Evolutionary conservation across 305 asterid genomes (phyloP).

Genomic region (Stenogyne calaminthoides): DNA sequence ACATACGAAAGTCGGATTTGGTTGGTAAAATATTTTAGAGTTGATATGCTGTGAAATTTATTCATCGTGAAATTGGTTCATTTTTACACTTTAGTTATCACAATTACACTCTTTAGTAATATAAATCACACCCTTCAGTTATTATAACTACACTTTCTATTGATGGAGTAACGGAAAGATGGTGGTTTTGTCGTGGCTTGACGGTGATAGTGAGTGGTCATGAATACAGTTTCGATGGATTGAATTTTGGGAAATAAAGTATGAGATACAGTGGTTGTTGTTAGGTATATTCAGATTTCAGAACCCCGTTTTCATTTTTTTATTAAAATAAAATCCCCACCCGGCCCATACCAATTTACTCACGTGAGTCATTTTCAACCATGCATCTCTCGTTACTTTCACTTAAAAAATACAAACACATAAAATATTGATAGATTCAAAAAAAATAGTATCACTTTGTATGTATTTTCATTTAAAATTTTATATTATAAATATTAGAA

Average conservation of each 20-base stretch:
- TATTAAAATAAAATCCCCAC: not conserved
- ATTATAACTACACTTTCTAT: too few relatives aligned
- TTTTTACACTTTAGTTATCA: too few relatives aligned
- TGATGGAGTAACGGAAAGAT: not conserved
- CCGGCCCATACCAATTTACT: slow-evolving; percentile 4
- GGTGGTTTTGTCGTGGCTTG: slow-evolving; percentile 23
- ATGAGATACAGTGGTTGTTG: slow-evolving; percentile 5
- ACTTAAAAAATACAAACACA: not conserved
- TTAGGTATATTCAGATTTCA: not conserved
- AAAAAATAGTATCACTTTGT: too few relatives aligned
- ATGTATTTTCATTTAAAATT: too few relatives aligned
- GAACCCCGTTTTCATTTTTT: not conserved
- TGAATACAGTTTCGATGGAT: not conserved
- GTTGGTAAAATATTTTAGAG: too few relatives aligned
- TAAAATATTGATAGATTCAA: too few relatives aligned
- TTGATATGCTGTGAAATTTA: too few relatives aligned
- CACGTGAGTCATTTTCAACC: not conserved
- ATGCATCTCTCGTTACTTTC: not conserved
- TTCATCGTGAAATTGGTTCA: too few relatives aligned
- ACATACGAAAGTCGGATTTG: too few relatives aligned
- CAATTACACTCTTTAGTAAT: too few relatives aligned
- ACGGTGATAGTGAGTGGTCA: slow-evolving; percentile 11
- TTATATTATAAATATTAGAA: too few relatives aligned
- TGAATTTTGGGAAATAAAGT: slow-evolving; percentile 11
- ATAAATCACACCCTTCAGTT: too few relatives aligned